Evolutionary conservation across 2,329 filamentous ascomycete genomes (phyloP).

Genomic region (Aspergillus fumigatiaffinis): DNA sequence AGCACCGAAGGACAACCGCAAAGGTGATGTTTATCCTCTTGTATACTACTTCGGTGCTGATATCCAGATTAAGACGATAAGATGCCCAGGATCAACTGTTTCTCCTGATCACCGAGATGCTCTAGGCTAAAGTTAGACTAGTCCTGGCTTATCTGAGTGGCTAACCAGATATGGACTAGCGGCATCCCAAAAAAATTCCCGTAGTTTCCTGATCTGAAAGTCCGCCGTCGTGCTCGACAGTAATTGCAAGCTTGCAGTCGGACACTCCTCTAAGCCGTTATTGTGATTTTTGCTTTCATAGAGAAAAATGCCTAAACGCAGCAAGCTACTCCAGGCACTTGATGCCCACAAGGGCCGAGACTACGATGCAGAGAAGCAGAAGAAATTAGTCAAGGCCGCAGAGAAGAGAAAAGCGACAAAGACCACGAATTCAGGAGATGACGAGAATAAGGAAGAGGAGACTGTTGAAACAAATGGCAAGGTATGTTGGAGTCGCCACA

Average conservation of each 20-base stretch:
- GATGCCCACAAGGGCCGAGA: conserved; percentile 60
- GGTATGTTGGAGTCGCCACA: not conserved
- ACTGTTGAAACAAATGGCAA: conserved; percentile 11
- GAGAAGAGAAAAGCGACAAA: conserved; percentile 43
- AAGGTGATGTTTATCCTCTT: not conserved
- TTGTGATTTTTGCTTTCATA: conserved; percentile 7
- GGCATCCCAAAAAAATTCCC: conserved; percentile 33
- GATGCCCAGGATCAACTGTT: conserved; percentile 22
- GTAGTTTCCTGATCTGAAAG: conserved; percentile 17
- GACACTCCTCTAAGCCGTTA: conserved; percentile 1
- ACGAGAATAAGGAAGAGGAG: conserved; percentile 1
- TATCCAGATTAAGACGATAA: conserved; percentile 14
- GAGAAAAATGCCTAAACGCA: conserved; percentile 48
- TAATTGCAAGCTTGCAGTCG: conserved; percentile 1
- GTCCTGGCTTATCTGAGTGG: conserved; percentile 8
- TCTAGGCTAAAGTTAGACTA: conserved; percentile 12
- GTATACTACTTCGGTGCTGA: not conserved
- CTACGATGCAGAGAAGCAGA: conserved; percentile 72
- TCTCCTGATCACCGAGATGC: conserved; percentile 6
- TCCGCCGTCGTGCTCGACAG: conserved; percentile 3
- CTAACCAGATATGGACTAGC: conserved; percentile 18
- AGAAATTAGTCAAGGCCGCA: conserved; percentile 56
- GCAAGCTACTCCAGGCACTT: conserved; percentile 57
- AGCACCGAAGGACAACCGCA: not conserved
- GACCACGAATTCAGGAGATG: conserved; percentile 14